Conservation (phyloP, 345 rosid genomes). For the Brassica rapa region DNA sequence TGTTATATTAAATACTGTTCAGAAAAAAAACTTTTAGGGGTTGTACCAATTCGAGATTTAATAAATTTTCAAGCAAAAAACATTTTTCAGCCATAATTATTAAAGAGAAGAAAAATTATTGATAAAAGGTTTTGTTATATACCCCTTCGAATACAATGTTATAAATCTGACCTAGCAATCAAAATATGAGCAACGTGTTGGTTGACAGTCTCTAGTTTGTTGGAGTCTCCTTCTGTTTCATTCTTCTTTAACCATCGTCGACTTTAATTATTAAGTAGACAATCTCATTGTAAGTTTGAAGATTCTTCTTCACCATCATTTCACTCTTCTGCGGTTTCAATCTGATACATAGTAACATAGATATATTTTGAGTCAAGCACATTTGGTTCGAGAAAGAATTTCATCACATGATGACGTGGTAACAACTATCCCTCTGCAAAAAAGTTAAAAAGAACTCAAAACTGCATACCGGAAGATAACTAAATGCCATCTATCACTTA, state of each 20-base stretch:
- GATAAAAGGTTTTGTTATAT: neutral
- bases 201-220: neutral
- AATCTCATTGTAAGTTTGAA: neutral
- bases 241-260: neutral
- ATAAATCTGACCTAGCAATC: neutral
- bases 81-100: neutral
- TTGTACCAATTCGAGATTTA: neutral
- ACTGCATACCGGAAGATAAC: neutral
- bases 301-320: neutral
- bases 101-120: neutral
- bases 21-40: too few relatives aligned
- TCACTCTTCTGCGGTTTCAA: neutral
- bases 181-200: neutral
- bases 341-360: neutral
- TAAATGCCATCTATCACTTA: neutral
- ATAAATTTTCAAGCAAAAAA: neutral
- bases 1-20: too few relatives aligned
- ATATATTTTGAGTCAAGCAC: neutral
- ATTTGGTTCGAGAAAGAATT: neutral
- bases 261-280: neutral
- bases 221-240: neutral
- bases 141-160: neutral
- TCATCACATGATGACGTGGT: neutral
- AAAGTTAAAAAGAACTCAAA: neutral
- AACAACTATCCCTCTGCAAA: neutral